Evolutionary conservation across 768 basidiomycete genomes (phyloP).

Genomic region (Lactarius pseudohatsudake): DNA sequence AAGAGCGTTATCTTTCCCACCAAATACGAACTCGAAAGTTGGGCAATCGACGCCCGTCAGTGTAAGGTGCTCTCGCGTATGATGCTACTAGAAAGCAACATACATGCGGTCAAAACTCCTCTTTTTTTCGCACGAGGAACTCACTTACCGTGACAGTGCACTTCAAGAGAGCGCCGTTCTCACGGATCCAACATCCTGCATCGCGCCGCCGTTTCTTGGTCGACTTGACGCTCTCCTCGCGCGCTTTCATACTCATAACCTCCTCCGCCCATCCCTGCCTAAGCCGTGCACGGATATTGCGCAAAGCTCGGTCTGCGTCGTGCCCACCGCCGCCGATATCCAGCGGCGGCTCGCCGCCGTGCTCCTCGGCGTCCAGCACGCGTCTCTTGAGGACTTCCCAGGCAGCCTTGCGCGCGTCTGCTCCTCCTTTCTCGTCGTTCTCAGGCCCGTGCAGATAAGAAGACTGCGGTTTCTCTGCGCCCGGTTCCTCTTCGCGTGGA

Average conservation of each 20-base stretch:
- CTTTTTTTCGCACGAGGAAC: not conserved
- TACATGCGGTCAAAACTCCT: not conserved
- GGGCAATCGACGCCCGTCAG: not conserved
- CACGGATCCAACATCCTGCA: constrained; percentile 12
- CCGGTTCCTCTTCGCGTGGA: not conserved
- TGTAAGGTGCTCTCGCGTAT: not conserved
- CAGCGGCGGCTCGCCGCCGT: constrained; percentile 6
- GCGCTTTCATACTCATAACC: not conserved
- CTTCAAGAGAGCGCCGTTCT: constrained; percentile 12
- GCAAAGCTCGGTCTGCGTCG: not conserved
- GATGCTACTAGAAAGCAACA: not conserved
- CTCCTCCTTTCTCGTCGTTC: not conserved
- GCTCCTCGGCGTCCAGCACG: constrained; percentile 22
- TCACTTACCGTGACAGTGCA: constrained; percentile 3
- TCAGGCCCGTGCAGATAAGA: not conserved
- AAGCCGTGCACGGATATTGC: constrained; percentile 13
- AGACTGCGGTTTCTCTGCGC: not conserved
- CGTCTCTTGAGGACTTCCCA: constrained; percentile 23
- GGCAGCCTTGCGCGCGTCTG: constrained; percentile 3
- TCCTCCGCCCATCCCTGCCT: constrained; percentile 9
- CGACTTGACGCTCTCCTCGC: not conserved
- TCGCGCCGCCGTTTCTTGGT: constrained; percentile 12
- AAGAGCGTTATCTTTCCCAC: too few relatives aligned
- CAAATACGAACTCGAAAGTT: not conserved
- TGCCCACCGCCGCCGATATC: not conserved